Evolutionary conservation across 106 monocot species (phyloP), one percentile per base, ranked within the genome.

Genomic region (Narthecium ossifragum): DNA sequence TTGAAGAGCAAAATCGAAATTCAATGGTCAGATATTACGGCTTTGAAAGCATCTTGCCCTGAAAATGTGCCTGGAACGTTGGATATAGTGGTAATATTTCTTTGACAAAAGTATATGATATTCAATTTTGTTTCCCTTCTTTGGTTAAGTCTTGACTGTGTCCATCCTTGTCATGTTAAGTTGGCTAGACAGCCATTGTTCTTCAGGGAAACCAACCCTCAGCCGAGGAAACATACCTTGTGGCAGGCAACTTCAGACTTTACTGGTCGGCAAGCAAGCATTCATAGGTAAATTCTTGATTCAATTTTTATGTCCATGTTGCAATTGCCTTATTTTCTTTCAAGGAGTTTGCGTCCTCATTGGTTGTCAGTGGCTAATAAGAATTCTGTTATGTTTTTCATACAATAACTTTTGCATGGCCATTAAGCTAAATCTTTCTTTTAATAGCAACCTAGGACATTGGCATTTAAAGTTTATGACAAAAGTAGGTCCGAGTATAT

Each of bases 171-270:
- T 26, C 68, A 70, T 21, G 13, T 73, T 41, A 64, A 96, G 96
- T 57, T 96, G 75, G 80, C 81, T 46, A 75, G 86, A 67, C 86
- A 75, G 58, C 96, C 96, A 31, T 80, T 96, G 47, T 87, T 96
- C 78, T 96, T 90, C 70, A 83, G 80, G 56, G 96, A 96, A 64
- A 96, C 86, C 6, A 96, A 90, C 78, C 96, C 96, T 43, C 90
- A 90, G 39, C 96, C 96, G 47, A 80, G 96, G 61, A 96, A 96
- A 72, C 96, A 96, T 59, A 90, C 96, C 6, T 55, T 90, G 46
- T 96, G 96, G 96, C 96, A 96, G 52, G 80, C 96, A 57, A 90
- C 96, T 31, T 78, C 94, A 33, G 96, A 90, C 79, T 90, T 96
- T 53, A 96, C 96, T 75, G 84, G 86, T 57, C 86, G 96, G 10